These are phyloP conservation scores for Akebia trifoliata DNA, from an alignment of 164 flowering plant species.

Conservation along the genomic window DNA sequence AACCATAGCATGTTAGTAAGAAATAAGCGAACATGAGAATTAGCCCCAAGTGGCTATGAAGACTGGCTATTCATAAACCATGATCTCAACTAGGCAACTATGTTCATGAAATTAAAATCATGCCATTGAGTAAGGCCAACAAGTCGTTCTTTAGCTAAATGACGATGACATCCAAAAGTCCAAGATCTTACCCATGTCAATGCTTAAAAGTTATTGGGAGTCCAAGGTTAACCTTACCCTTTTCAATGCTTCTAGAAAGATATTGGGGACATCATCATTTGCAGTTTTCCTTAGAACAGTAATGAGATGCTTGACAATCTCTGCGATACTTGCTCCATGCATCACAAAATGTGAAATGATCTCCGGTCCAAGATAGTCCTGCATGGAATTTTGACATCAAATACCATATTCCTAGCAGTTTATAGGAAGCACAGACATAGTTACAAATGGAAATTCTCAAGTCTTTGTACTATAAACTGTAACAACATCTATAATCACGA, in stretches of 20 bases:
- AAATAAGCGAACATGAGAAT: not conserved
- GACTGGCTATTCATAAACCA: not conserved
- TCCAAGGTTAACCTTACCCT: too few relatives aligned
- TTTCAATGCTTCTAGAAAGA: slow-evolving; percentile 76
- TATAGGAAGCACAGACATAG: not conserved
- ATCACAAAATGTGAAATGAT: slow-evolving; percentile 79
- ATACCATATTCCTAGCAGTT: not conserved
- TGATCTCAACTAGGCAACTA: too few relatives aligned
- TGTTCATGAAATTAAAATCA: not conserved
- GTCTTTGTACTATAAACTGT: not conserved
- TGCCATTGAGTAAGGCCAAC: not conserved
- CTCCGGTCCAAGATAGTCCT: slow-evolving; percentile 88
- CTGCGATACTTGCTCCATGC: slow-evolving; percentile 82
- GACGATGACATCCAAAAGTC: not conserved
- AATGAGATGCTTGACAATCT: slow-evolving; percentile 77
- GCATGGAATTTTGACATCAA: slow-evolving; percentile 27
- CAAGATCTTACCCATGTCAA: slow-evolving; percentile 11
- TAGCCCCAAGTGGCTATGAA: slow-evolving; percentile 1
- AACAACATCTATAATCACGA: not conserved
- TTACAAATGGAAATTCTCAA: not conserved
- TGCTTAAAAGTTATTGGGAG: too few relatives aligned
- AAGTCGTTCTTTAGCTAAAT: not conserved
- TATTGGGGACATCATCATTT: slow-evolving; percentile 45
- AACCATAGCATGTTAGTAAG: too few relatives aligned
- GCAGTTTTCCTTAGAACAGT: slow-evolving; percentile 57